Evolutionary conservation across 495 filamentous ascomycete species (phyloP).

Genomic region (Saxispiralis lemnorum): DNA sequence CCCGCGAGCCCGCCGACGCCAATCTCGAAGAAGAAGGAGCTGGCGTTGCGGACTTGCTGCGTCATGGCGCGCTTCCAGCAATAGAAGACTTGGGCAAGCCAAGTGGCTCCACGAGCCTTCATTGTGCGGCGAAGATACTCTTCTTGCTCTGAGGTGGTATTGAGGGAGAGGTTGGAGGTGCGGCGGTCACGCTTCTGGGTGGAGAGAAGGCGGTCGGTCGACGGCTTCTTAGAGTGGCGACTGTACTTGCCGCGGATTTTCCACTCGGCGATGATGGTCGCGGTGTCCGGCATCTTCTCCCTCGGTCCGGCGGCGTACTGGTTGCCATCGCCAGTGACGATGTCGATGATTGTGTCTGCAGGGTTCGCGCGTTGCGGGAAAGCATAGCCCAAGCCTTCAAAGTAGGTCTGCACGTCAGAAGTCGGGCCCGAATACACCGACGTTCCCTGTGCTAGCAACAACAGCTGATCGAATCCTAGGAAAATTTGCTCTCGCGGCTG

Average conservation of each 20-base stretch:
- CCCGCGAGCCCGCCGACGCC: conserved; percentile 33
- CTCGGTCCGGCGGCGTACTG: conserved; percentile 30
- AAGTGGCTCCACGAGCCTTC: conserved; percentile 30
- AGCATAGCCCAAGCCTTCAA: conserved; percentile 28
- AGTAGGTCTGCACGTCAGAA: conserved; percentile 30
- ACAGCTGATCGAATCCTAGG: conserved; percentile 70
- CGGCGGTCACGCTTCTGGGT: conserved; percentile 6
- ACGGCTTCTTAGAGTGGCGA: conserved; percentile 2
- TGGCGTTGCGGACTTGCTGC: conserved; percentile 35
- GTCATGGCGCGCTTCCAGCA: conserved; percentile 31
- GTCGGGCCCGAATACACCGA: conserved; percentile 83
- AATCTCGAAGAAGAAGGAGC: conserved; percentile 35
- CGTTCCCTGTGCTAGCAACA: conserved; percentile 64
- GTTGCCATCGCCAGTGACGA: conserved; percentile 32
- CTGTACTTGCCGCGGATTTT: conserved; percentile 4
- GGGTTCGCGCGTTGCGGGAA: conserved; percentile 28
- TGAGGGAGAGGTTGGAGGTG: conserved; percentile 10
- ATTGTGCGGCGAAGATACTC: conserved; percentile 17
- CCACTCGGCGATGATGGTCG: conserved; percentile 17
- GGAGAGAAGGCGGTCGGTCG: background rate
- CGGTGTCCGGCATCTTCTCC: conserved; percentile 15
- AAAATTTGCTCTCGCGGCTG: conserved; percentile 82
- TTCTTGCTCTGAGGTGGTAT: conserved; percentile 14
- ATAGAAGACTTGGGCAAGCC: conserved; percentile 29
- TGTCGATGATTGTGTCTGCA: conserved; percentile 34